Evolutionary conservation across 164 flowering plant genomes (phyloP), one percentile per base, ranked within the genome.

Genomic region (Stephania cephalantha): DNA sequence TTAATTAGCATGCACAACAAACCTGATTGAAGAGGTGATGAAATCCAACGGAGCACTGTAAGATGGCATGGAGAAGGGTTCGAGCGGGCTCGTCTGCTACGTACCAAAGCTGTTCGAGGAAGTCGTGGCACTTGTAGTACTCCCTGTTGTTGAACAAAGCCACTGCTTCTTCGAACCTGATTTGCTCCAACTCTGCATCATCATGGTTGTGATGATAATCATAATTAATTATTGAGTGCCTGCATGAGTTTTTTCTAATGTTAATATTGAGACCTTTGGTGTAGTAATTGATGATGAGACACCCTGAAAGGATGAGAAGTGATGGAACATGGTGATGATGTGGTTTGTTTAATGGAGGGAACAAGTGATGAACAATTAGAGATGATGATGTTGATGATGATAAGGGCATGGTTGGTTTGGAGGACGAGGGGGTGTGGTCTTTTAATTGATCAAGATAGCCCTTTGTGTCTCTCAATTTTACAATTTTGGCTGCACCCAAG

Each of bases 41-140:
- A 58, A 94, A 89, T 1, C 97, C 98, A 0, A 94, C 96, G 3
- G 97, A 90, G 72, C 98, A 92, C 73, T 92, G 98, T 4, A 94
- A 85, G 75, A 94, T 84, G 22, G 88, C 94, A 71, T 94, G 98
- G 46, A 88, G 70, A 4, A 94, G 84, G 45, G 97, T 90, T 31
- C 95, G 81, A 9, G 35, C 31, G 0, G 97, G 97, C 15, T 91
- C 94, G 67, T 90, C 83, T 1, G 96, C 88, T 46, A 73, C 66
- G 80, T 86, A 80, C 98, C 98, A 94, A 0, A 92, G 84, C n/a
- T 84, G 71, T 80, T 94, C 97, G 15, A 94, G 94, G 30, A 75
- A 69, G 75, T 92, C 97, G 71, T 94, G 98, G 81, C 98, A 94
- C 35, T 64, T 81, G 78, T 92, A 86, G 74, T 85, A 94, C 1